Percentiles rank a stretch among this genome's conserved stretches.
These are phyloP conservation scores for Talaromyces sp. DNA, from an alignment of 2,329 filamentous ascomycete species.

Conservation along the genomic window DNA sequence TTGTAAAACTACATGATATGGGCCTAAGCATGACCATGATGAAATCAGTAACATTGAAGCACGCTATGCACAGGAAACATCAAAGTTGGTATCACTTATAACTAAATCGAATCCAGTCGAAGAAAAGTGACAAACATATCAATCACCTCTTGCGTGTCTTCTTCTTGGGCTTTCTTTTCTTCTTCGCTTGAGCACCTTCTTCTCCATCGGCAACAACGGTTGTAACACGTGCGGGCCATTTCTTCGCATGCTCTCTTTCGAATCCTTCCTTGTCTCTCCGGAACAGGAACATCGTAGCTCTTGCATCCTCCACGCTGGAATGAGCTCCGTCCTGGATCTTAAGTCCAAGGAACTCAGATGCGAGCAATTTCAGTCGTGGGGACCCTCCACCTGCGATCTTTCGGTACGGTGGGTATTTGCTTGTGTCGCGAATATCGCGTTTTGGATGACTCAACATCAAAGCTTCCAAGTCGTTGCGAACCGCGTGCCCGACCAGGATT, in stretches of 20 bases:
- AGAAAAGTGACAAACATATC: not conserved
- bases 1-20: not conserved
- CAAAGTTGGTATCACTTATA: constrained; percentile 13
- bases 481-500: constrained; percentile 77
- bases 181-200: constrained; percentile 34
- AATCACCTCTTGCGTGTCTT: constrained; percentile 42
- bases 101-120: not conserved
- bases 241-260: constrained; percentile 72
- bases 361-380: constrained; percentile 54
- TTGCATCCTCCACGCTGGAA: constrained; percentile 69
- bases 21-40: not conserved
- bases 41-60: not conserved
- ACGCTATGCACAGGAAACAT: constrained; percentile 16
- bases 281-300: constrained; percentile 86
- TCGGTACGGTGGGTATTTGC: constrained; percentile 69
- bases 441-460: constrained; percentile 75
- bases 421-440: constrained; percentile 78
- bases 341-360: constrained; percentile 54
- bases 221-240: constrained; percentile 49
- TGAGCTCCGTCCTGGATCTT: constrained; percentile 60
- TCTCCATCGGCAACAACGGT: constrained; percentile 30
- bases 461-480: constrained; percentile 71
- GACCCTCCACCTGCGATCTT: constrained; percentile 52
- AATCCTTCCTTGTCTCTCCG: constrained; percentile 78
- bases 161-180: constrained; percentile 45